Base-by-base conservation (phyloP, 2,329 filamentous ascomycete species). In the Diaporthe citrichinensis region DNA sequence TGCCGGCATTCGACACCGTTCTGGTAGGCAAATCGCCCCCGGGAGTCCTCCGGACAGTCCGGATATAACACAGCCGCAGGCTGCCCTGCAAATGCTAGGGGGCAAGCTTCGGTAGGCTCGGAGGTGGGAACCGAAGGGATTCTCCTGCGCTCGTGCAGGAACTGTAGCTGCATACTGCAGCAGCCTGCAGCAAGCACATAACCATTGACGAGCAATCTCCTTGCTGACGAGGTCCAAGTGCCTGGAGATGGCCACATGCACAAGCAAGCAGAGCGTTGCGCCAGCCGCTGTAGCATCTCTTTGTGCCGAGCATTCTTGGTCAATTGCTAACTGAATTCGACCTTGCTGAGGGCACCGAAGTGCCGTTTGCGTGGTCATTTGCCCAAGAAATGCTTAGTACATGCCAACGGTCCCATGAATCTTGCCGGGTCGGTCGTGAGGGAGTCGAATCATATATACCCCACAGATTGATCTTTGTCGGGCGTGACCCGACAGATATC, bases 11-110 rank as follows among this genome's bases (percentile, higher is more conserved):
- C 23, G n/a, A 49, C 34, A 53, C 65, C 23, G 34, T 41, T 55
- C 34, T 69, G 49, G 49, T 41, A 55, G 65, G 31, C 49, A 55
- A 55, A 39, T 55, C 65, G 49, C 17, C 65, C 23, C 34, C 65
- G 31, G 34, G 49, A 25, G 49, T 53, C 34, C n/a, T 23, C 65
- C 34, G 65, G 65, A 20, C n/a, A 28, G 31, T 39, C 23, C 65
- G 65, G 62, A 25, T 23, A 44, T 28, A 46, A 20, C 44, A 53
- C 25, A 67, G 17, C 41, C 28, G 62, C 46, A 31, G 46, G n/a
- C 23, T 39, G 28, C 41, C 23, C 7, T 68, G 62, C 46, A 28
- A 53, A 49, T 14, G 46, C 46, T 23, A 44, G 34, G 34, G 4
- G 41, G 15, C 46, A 68, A 53, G 46, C 46, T 39, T 25, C 46